phyloP scores from a whole-genome alignment of 768 basidiomycete species.

The Boletus patriciae region DNA sequence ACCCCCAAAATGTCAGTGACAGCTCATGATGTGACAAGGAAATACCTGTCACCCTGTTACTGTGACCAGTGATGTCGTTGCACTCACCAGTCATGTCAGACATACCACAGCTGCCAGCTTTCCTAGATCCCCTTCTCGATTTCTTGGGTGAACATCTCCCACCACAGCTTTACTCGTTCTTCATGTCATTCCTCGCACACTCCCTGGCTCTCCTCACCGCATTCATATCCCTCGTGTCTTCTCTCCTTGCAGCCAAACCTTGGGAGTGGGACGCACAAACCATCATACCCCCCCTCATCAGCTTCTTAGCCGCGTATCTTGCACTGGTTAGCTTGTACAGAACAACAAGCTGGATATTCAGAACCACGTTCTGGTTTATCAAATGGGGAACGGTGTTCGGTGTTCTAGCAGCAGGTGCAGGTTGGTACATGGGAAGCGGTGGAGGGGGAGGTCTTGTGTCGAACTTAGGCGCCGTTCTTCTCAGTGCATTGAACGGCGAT shows the following conservation, averaged over 20 bases:
- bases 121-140: slow-evolving; percentile 54
- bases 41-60: slow-evolving; percentile 4
- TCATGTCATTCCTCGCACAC: slow-evolving; percentile 54
- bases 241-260: slow-evolving; percentile 52
- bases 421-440: slow-evolving; percentile 51
- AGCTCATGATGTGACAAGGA: slow-evolving; percentile 14
- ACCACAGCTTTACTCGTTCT: slow-evolving; percentile 50
- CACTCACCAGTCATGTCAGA: slow-evolving; percentile 28
- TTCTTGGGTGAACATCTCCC: slow-evolving; percentile 58
- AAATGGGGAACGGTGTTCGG: slow-evolving; percentile 75
- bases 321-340: slow-evolving; percentile 77
- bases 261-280: slow-evolving; percentile 66
- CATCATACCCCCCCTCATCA: slow-evolving; percentile 72
- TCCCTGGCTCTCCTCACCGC: slow-evolving; percentile 50
- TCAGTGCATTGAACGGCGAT: slow-evolving; percentile 44
- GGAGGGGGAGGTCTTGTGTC: slow-evolving; percentile 37
- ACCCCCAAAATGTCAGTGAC: slow-evolving; percentile 10
- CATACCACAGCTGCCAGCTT: slow-evolving; percentile 40
- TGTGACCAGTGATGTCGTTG: slow-evolving; percentile 25
- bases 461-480: slow-evolving; percentile 40
- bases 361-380: slow-evolving; percentile 63
- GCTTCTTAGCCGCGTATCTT: slow-evolving; percentile 69
- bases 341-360: slow-evolving; percentile 72
- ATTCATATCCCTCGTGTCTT: slow-evolving; percentile 45
- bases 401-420: slow-evolving; percentile 50